Base-by-base conservation (phyloP, 768 basidiomycete species). In the Cyathus striatus region DNA sequence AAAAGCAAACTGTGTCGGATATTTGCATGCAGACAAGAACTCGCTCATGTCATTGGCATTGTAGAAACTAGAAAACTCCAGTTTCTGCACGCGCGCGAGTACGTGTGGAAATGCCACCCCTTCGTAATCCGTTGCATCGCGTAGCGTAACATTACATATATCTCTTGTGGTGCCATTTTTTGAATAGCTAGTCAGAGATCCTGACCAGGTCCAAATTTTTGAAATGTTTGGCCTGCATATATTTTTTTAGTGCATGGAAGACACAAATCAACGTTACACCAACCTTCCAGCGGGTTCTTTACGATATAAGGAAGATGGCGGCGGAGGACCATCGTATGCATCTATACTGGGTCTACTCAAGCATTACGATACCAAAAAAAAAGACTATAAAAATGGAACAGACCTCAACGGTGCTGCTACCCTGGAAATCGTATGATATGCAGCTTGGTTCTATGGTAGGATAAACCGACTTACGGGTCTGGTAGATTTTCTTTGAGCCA, bases 171-270 rank as follows among this genome's bases (percentile, higher is more conserved):
- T 30, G n/a, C 27, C n/a, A n/a, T 7, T n/a, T n/a, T 7, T 7
- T 9, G 27, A 30, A n/a, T 9, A 30, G 7, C 7, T 9, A 30
- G 9, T 67, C 22, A 86, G 62, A 17, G 74, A 62, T 18, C 83
- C 84, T 26, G 68, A 62, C 85, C 86, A 86, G 48, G 68, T 78
- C 77, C 77, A 87, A 41, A 75, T 75, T 54, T 78, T 79, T 17
- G 65, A 66, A 30, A 79, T 75, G 48, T 82, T 84, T 43, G 48
- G 82, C 84, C 43, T 2, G 32, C 38, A 18, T 18, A 21, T 9
- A n/a, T 37, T 37, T n/a, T n/a, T 1, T 32, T 40, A 18, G 7
- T 12, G 14, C 6, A 6, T 40, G 27, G n/a, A n/a, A 7, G 27
- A 30, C 27, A 30, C n/a, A 30, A 30, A 7, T 30, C 27, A 30